phyloP scores from a whole-genome alignment of 495 filamentous ascomycete genomes.

The Penicillium flavigenum region DNA sequence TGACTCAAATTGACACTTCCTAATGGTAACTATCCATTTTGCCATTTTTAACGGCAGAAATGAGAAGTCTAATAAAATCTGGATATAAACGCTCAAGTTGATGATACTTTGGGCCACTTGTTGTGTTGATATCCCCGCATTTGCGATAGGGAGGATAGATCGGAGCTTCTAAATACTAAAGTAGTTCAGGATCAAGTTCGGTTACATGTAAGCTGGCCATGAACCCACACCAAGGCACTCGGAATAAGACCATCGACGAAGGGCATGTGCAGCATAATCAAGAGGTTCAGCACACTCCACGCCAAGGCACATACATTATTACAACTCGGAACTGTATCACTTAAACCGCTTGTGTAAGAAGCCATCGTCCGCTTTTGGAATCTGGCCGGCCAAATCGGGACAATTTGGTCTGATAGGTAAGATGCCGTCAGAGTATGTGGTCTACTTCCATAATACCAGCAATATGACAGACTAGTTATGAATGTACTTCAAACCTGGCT shows the following conservation, averaged over 20 bases:
- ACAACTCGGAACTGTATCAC: constrained; percentile 4
- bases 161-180: not conserved
- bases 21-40: too few relatives aligned
- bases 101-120: too few relatives aligned
- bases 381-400: not conserved
- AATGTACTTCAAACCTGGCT: not conserved
- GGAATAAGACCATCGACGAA: not conserved
- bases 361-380: not conserved
- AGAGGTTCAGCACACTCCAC: not conserved
- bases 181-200: not conserved
- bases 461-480: not conserved
- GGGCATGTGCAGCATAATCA: not conserved
- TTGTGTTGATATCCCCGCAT: not conserved
- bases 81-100: too few relatives aligned
- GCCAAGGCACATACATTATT: not conserved
- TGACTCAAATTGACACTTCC: not conserved
- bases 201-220: not conserved
- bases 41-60: not conserved
- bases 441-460: not conserved
- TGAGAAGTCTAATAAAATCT: not conserved
- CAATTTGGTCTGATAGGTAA: not conserved
- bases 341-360: not conserved
- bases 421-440: not conserved
- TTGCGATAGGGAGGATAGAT: not conserved
- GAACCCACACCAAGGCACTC: not conserved